Evolutionary conservation across 129 eudicot genomes (phyloP), one percentile per base, ranked within the genome.

Genomic region (Chrysanthemum seticuspe): DNA sequence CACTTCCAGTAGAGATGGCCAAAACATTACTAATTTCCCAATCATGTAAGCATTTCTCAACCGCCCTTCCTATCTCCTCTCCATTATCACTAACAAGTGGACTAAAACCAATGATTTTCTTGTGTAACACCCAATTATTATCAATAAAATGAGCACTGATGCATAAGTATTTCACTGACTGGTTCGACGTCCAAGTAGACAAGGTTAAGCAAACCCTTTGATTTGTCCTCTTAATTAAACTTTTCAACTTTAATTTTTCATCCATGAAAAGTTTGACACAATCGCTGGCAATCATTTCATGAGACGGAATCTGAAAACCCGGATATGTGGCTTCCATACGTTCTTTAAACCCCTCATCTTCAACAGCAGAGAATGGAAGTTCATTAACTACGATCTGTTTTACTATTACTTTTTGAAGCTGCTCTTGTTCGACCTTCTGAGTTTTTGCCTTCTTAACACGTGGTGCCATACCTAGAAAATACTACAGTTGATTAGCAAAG

Each of bases 11-110:
- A 9, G 74, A 70, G 4, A 70, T 70, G 13, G 65, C 19, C 36
- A 70, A 29, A 54, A 70, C 64, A 70, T 70, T 55, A 34, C 19
- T 2, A 8, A 70, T 70, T 15, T 70, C 74, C 74, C 65, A 70
- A 34, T 70, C 74, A 54, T 29, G 51, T 31, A 70, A 52, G 56
- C 74, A 70, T 15, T 16, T 70, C 12, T 54, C 64, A 31, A 70
- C 36, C 16, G 13, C 52, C 74, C 5, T 31, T 27, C 74, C 74
- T 70, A 70, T 54, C 64, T 70, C 65, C 65, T 31, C 65, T 18
- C 74, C 74, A 13, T 54, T 5, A 70, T 70, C 52, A 70, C 64
- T 31, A 31, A 23, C 5, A 70, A 70, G 16, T 2, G 74, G 65
- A 10, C 60, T 54, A n/a, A 54, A 70, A 55, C 65, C 27, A 4